Evolutionary conservation across 2,329 filamentous ascomycete species (phyloP).

Genomic region (Fusarium brevicatenulatum): DNA sequence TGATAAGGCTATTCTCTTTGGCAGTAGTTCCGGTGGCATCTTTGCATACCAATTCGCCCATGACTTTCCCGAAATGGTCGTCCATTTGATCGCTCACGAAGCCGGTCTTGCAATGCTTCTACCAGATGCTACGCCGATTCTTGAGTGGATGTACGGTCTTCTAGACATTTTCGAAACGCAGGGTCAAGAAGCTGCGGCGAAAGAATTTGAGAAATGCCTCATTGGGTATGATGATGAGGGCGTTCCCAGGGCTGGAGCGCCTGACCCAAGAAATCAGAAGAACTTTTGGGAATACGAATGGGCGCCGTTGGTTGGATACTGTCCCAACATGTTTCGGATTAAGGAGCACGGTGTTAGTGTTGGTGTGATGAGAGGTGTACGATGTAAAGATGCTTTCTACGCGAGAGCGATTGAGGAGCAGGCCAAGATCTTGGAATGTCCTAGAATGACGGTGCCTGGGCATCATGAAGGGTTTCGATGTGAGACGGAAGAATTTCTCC

Average conservation of each 20-base stretch:
- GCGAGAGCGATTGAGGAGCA: background rate
- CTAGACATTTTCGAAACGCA: background rate
- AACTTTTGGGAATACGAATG: slow-evolving; percentile 20
- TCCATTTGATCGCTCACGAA: background rate
- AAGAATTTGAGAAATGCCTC: background rate
- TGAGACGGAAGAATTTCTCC: slow-evolving; percentile 2
- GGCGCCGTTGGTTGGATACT: background rate
- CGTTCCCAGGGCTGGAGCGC: background rate
- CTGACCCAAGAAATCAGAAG: background rate
- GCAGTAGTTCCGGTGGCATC: slow-evolving; percentile 1
- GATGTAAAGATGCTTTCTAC: background rate
- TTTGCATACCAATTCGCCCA: slow-evolving; percentile 6
- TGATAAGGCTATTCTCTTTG: background rate
- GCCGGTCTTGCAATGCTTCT: background rate
- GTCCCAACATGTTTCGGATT: background rate
- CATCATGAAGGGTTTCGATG: slow-evolving; percentile 9
- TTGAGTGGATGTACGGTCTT: slow-evolving; percentile 4
- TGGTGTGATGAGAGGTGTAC: background rate
- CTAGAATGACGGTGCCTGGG: background rate
- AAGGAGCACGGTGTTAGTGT: background rate
- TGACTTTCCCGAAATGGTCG: slow-evolving; percentile 10
- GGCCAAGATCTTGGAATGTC: background rate
- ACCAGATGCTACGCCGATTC: background rate
- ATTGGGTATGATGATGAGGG: background rate
- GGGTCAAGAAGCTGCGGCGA: background rate